Evolutionary conservation across 2,329 filamentous ascomycete species (phyloP), one percentile per base, ranked within the genome.

Genomic region (Colletotrichum limetticola): DNA sequence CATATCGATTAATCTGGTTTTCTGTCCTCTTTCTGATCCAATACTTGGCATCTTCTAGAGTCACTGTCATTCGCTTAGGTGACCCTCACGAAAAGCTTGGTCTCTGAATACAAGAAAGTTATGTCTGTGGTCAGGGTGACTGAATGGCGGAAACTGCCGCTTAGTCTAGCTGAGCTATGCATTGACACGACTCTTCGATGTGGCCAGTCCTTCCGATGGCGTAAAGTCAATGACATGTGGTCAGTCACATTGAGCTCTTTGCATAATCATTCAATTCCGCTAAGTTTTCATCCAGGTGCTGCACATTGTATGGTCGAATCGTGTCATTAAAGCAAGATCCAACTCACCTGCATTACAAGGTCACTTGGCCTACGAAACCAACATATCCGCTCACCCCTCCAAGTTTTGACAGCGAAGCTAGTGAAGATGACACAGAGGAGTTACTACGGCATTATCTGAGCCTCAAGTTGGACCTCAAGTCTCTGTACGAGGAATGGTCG

Each of bases 171-270:
- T 4, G 97, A 99, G 80, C 89, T 99, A 4, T 98, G 95, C 81
- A 95, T 99, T 76, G 95, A 98, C 78, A 99, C 96, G 0, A 98
- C 95, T 0, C 86, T 99, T 42, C 92, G 96, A 74, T 99, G 97
- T 81, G 97, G 97, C 4, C 97, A 99, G 82, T 98, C 96, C 0
- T 99, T 99, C 78, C 92, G 96, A 85, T 99, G 97, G 97, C 93
- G 92, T 74, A 95, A 95, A 80, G 90, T 94, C 61, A 89, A 91
- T 56, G 91, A 95, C 80, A 93, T 96, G 86, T 99, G 97, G 97
- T 94, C 78, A 75, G 81, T 78, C 49, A 28, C 12, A 57, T 19
- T 24, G 26, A 14, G 19, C 26, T 30, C n/a, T 56, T 61, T 22
- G 28, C 16, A 1, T 9, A 9, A 49, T 1, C 8, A 19, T 32